Percentiles rank a stretch among this genome's conserved stretches.
Conservation (phyloP, 805 yeast genomes). For the Candida silvicultrix region DNA sequence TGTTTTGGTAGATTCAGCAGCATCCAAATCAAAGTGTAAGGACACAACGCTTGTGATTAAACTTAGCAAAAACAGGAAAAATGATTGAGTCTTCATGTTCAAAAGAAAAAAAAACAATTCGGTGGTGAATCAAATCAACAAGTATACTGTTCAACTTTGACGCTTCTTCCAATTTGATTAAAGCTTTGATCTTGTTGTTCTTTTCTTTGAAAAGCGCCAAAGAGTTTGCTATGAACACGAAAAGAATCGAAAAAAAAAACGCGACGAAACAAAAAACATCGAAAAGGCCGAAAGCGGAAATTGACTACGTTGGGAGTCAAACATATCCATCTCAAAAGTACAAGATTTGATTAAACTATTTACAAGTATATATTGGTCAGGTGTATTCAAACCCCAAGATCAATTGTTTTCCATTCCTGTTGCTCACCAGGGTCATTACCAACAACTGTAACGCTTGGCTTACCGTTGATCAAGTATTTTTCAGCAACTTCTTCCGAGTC, state of each 20-base stretch:
- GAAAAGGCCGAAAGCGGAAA: not conserved
- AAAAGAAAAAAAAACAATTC: not conserved
- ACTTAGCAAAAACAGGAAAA: slow-evolving; percentile 10
- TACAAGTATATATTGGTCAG: not conserved
- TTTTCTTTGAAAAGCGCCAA: not conserved
- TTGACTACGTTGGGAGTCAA: not conserved
- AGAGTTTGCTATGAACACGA: not conserved
- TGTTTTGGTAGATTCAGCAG: slow-evolving; percentile 33
- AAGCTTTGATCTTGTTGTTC: slow-evolving; percentile 1
- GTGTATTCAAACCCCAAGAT: slow-evolving; percentile 8
- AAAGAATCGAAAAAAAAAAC: not conserved
- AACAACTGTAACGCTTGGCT: slow-evolving; percentile 36
- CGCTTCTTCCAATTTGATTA: not conserved
- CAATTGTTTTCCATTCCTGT: slow-evolving; percentile 16
- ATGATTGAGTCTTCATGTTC: slow-evolving; percentile 9
- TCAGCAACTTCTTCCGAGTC: slow-evolving; percentile 66
- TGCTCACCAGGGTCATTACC: slow-evolving; percentile 24
- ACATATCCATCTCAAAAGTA: no score
- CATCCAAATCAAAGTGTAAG: slow-evolving; percentile 48
- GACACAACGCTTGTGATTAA: slow-evolving; percentile 23
- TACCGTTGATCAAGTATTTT: slow-evolving; percentile 42
- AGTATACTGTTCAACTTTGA: not conserved
- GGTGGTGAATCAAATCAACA: not conserved
- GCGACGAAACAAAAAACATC: not conserved
- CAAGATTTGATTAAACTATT: not conserved